Evolutionary conservation across 345 rosid species (phyloP), one percentile per base, ranked within the genome.

Genomic region (Jatropha curcas): DNA sequence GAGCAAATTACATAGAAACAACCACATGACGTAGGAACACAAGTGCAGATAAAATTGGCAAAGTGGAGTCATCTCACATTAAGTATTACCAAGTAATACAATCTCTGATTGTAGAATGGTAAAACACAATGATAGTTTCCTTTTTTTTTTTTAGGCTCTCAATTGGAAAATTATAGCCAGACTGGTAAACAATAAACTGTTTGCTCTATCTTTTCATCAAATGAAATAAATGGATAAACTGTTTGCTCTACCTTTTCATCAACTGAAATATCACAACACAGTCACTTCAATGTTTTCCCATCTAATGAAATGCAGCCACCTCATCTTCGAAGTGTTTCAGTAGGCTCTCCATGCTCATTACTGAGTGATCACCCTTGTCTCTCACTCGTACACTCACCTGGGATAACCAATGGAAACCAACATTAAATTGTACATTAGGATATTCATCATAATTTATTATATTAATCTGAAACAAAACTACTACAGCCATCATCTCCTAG

Each of bases 381-480:
- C 99, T 88, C 41, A 84, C 78, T 64, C 96, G 85, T 12, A 91
- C 93, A 64, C 92, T 89, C 69, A 93, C 97, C 99, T 95, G 87
- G 16, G 81, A 78, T 57, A 67, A 50, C 19, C 16, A 22, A 8
- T 7, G 24, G 37, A 39, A n/a, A n/a, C n/a, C n/a, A n/a, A n/a
- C n/a, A n/a, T n/a, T n/a, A n/a, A n/a, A n/a, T 37, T 37, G 7
- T 37, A 4, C 4, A 61, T 12, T 35, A 46, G 13, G 0, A n/a
- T 20, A n/a, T 61, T 61, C 41, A 37, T 61, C 41, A 1, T 4
- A 35, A 43, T 35, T 61, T 34, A 13, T 13, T 22, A 27, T 12
- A 31, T 7, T 58, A 9, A 33, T 58, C 11, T 35, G 35, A 30
- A 35, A n/a, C 1, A 19, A 11, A 61, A 35, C 19, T 61, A 24